phyloP scores from a whole-genome alignment of 176 grass and related monocot species.

The Dactylis glomerata region DNA sequence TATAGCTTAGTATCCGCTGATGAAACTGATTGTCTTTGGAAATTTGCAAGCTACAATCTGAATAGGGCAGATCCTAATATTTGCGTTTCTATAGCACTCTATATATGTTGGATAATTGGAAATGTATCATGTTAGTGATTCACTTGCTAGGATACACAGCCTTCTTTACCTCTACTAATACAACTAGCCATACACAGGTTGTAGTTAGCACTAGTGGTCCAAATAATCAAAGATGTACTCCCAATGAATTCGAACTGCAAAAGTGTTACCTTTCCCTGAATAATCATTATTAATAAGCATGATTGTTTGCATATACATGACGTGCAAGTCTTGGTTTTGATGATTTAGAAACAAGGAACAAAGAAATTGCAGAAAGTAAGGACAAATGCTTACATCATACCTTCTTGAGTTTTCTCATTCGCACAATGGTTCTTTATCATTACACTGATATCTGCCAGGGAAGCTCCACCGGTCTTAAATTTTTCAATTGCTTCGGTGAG shows the following conservation, averaged over 20 bases:
- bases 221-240: neutral
- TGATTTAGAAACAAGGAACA: neutral
- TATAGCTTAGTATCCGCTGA: neutral
- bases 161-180: neutral
- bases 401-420: conserved; percentile 74
- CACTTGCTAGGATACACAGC: neutral
- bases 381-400: conserved; percentile 32
- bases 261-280: neutral
- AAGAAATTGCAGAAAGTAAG: neutral
- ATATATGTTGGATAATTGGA: neutral
- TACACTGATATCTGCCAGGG: conserved; percentile 58
- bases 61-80: neutral
- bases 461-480: conserved; percentile 68
- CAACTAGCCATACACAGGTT: neutral
- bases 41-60: conserved; percentile 6
- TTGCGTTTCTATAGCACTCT: neutral
- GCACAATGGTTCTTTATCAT: conserved; percentile 85
- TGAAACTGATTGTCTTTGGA: neutral
- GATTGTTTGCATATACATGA: neutral
- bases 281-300: neutral
- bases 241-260: neutral
- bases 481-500: conserved; percentile 79
- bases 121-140: neutral
- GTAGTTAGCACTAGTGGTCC: neutral
- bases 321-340: neutral